phyloP scores from a whole-genome alignment of 2,329 filamentous ascomycete genomes.

The Taxawa tesnikishii region DNA sequence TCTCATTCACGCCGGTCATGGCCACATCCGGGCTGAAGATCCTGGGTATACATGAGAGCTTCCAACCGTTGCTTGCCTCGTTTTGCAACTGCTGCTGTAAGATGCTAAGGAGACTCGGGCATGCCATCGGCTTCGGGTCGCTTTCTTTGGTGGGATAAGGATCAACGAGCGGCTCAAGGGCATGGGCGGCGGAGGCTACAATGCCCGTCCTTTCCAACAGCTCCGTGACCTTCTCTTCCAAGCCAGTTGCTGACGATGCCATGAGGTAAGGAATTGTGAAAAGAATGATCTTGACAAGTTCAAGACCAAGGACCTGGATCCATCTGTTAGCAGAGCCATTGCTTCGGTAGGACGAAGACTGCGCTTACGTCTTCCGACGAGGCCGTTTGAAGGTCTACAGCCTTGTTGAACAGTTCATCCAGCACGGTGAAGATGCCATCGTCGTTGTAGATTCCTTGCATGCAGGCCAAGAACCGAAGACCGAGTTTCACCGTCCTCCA shows the following conservation, averaged over 20 bases:
- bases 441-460: constrained; percentile 68
- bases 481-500: constrained; percentile 90
- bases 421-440: constrained; percentile 77
- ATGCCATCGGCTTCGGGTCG: constrained; percentile 47
- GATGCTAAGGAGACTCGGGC: constrained; percentile 64
- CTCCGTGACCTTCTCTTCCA: constrained; percentile 60
- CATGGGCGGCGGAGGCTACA: constrained; percentile 78
- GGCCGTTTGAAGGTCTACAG: constrained; percentile 85
- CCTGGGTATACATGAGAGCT: constrained; percentile 51
- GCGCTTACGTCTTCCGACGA: constrained; percentile 79
- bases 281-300: constrained; percentile 93
- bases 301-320: constrained; percentile 50
- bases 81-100: constrained; percentile 75
- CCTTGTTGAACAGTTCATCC: constrained; percentile 79
- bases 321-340: constrained; percentile 9
- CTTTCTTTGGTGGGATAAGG: constrained; percentile 52
- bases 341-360: neutral
- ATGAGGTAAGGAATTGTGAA: constrained; percentile 87
- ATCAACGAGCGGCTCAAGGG: constrained; percentile 74
- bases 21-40: constrained; percentile 31
- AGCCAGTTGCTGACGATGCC: constrained; percentile 51
- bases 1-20: constrained; percentile 40
- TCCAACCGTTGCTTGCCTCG: constrained; percentile 66
- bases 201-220: constrained; percentile 91
- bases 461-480: constrained; percentile 76